Evolutionary conservation across 2,329 filamentous ascomycete species (phyloP).

Genomic region (Amylocarpus encephaloides): DNA sequence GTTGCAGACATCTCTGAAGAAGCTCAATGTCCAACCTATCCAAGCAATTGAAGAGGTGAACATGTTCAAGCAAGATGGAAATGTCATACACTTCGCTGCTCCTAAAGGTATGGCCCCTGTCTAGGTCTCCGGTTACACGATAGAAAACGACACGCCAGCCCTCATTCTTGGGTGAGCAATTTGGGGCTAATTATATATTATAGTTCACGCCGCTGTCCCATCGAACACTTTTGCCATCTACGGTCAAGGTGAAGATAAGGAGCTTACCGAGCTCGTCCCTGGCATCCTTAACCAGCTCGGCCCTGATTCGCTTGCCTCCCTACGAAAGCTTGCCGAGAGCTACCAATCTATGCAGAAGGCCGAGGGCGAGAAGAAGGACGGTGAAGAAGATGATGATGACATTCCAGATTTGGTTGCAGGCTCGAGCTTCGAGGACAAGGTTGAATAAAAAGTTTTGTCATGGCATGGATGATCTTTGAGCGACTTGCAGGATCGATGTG

Average conservation of each 20-base stretch:
- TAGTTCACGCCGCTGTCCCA: constrained; percentile 94
- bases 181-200: constrained; percentile 6
- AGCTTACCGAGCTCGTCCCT: constrained; percentile 97
- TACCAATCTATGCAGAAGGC: constrained; percentile 99
- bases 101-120: constrained; percentile 67
- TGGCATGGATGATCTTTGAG: not conserved
- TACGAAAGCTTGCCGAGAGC: constrained; percentile 97
- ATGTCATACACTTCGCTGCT: constrained; percentile 98
- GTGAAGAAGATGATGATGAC: constrained; percentile 68
- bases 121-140: not conserved
- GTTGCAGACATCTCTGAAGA: constrained; percentile 94
- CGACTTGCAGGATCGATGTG: constrained; percentile 12
- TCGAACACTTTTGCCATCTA: constrained; percentile 99
- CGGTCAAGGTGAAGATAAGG: constrained; percentile 98
- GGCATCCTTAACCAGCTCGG: constrained; percentile 99
- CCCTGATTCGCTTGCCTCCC: constrained; percentile 92
- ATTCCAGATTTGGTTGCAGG: constrained; percentile 96
- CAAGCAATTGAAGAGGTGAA: constrained; percentile 99
- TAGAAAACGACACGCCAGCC: not conserved
- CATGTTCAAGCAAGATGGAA: constrained; percentile 99
- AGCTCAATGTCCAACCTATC: constrained; percentile 99
- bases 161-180: not conserved
- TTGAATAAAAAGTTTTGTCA: constrained; percentile 28
- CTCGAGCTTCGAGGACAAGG: constrained; percentile 97
- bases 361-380: constrained; percentile 69